Evolutionary conservation across 2,329 filamentous ascomycete genomes (phyloP).

Genomic region (Colletotrichum sp.): DNA sequence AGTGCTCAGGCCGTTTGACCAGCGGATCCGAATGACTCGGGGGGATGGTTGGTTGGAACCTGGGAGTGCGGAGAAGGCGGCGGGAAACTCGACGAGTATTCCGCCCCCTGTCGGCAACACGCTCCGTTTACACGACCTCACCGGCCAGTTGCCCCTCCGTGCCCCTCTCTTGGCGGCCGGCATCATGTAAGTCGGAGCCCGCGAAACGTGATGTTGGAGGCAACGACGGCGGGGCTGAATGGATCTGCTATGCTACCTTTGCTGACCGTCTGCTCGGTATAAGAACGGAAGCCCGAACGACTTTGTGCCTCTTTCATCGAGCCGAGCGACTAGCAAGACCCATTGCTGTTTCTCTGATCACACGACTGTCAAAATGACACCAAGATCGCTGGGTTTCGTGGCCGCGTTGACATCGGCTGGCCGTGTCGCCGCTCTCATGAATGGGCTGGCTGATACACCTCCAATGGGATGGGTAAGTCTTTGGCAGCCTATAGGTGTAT

Average conservation of each 20-base stretch:
- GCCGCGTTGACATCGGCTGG: slow-evolving; percentile 5
- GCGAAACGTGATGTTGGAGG: not conserved
- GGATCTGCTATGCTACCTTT: slow-evolving; percentile 1
- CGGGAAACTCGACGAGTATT: slow-evolving; percentile 14
- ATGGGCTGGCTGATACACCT: slow-evolving; percentile 24
- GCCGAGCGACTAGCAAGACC: not conserved
- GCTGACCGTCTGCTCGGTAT: not conserved
- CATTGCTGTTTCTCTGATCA: not conserved
- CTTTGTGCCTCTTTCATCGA: not conserved
- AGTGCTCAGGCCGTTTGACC: not conserved
- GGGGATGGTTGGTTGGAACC: not conserved
- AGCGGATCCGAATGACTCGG: slow-evolving; percentile 6
- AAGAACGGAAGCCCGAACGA: not conserved
- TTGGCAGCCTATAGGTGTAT: not conserved
- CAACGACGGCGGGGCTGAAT: not conserved
- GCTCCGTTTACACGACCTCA: not conserved
- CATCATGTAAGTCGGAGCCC: not conserved
- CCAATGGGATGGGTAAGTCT: slow-evolving; percentile 24
- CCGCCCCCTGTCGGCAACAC: not conserved
- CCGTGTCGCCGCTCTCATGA: slow-evolving; percentile 19
- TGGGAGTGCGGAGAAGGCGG: slow-evolving; percentile 3
- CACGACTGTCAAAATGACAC: not conserved
- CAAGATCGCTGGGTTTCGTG: slow-evolving; percentile 1
- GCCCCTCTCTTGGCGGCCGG: slow-evolving; percentile 15
- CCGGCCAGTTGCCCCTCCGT: not conserved